A percentile compares a stretch with the other conserved stretches of the same genome.
phyloP scores from a whole-genome alignment of 345 rosid species.

The Ceriops tagal region DNA sequence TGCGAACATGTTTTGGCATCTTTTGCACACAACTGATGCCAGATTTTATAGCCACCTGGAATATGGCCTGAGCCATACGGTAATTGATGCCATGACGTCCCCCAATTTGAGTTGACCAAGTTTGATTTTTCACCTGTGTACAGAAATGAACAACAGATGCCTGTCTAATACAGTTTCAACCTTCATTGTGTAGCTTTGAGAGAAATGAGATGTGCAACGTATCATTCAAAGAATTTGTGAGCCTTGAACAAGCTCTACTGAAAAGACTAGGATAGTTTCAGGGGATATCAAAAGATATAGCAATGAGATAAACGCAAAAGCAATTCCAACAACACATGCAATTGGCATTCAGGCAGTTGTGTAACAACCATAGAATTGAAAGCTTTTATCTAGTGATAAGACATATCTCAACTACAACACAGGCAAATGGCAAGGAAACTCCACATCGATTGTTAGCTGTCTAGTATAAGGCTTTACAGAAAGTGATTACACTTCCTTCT shows the following conservation, averaged over 20 bases:
- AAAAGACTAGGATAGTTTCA: too few species aligned
- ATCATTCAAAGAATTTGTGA: not conserved
- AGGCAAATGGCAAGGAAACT: conserved; percentile 25
- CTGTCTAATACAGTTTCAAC: not conserved
- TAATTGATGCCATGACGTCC: too few species aligned
- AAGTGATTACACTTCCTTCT: conserved; percentile 16
- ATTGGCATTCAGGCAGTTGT: conserved; percentile 25
- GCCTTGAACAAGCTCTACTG: not conserved
- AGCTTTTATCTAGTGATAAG: conserved; percentile 37
- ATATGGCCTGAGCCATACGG: not conserved
- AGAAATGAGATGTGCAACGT: not conserved
- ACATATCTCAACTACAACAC: conserved; percentile 34
- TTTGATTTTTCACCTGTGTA: too few species aligned
- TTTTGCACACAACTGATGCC: not conserved
- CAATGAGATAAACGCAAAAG: not conserved
- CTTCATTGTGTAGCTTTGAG: not conserved
- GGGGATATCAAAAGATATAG: not conserved
- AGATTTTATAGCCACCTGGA: not conserved
- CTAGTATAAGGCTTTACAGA: conserved; percentile 29
- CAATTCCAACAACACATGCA: conserved; percentile 25
- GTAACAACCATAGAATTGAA: conserved; percentile 27
- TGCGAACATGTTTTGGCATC: not conserved
- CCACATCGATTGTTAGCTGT: conserved; percentile 34
- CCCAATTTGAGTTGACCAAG: too few species aligned
- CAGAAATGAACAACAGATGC: too few species aligned